phyloP scores from a whole-genome alignment of 768 basidiomycete species.

The Phaeotremella skinneri region DNA sequence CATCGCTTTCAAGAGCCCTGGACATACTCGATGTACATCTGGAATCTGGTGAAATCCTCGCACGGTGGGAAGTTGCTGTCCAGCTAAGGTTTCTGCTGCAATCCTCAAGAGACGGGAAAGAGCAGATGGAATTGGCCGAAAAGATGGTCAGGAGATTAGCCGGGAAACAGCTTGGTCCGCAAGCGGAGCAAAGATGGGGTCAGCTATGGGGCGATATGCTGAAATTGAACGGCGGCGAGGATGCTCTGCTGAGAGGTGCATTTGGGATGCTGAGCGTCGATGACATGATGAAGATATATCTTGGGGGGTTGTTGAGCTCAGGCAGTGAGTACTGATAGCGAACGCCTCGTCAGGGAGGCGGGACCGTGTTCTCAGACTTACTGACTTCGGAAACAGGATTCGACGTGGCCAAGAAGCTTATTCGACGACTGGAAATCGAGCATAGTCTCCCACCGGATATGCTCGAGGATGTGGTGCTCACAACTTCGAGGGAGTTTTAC shows the following conservation, averaged over 20 bases:
- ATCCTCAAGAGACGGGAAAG: constrained; percentile 62
- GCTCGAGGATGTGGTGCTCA: constrained; percentile 75
- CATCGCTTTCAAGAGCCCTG: constrained; percentile 73
- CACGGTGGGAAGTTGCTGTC: constrained; percentile 79
- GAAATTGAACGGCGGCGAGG: constrained; percentile 65
- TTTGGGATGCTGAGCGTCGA: constrained; percentile 70
- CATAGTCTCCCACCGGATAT: constrained; percentile 57
- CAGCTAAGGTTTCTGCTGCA: constrained; percentile 88
- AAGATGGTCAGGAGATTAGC: constrained; percentile 62
- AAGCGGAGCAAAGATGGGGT: constrained; percentile 69
- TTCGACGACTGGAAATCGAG: constrained; percentile 57
- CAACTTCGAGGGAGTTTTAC: constrained; percentile 83
- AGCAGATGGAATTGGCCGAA: constrained; percentile 82
- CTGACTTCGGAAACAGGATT: constrained; percentile 32
- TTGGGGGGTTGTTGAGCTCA: constrained; percentile 77
- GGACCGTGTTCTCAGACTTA: too few relatives aligned
- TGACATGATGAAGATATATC: constrained; percentile 78
- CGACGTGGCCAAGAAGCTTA: constrained; percentile 58
- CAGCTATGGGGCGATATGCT: constrained; percentile 87
- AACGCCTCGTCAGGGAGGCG: too few relatives aligned
- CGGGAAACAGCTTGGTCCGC: constrained; percentile 4
- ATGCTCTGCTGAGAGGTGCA: constrained; percentile 66
- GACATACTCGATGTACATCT: constrained; percentile 93
- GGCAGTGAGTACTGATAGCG: constrained; percentile 84
- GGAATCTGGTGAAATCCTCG: constrained; percentile 86